Percentiles rank a stretch among this genome's conserved stretches.
These are phyloP conservation scores for Hypoxylon fuscum DNA, from an alignment of 495 filamentous ascomycete species.

Conservation along the genomic window DNA sequence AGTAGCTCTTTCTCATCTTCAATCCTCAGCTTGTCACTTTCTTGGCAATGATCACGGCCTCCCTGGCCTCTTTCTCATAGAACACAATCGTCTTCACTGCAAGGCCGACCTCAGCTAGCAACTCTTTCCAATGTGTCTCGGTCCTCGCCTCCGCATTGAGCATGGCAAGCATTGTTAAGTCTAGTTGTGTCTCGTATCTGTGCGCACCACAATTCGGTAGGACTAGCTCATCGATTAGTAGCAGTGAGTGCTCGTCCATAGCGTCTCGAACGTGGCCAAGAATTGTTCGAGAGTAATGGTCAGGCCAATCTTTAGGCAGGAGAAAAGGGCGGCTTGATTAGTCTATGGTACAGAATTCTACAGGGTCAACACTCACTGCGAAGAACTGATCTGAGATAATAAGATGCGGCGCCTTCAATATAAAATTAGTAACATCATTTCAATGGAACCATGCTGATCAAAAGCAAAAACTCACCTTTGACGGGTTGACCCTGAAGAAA, in stretches of 20 bases:
- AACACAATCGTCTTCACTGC: slow-evolving; percentile 33
- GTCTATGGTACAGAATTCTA: background rate
- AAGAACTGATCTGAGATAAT: slow-evolving; percentile 48
- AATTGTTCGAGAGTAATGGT: slow-evolving; percentile 49
- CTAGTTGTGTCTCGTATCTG: slow-evolving; percentile 40
- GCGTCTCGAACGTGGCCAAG: slow-evolving; percentile 49
- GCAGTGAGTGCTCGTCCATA: slow-evolving; percentile 49
- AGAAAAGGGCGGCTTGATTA: slow-evolving; percentile 22
- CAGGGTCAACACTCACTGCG: slow-evolving; percentile 20
- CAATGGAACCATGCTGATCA: background rate
- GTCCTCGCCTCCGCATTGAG: slow-evolving; percentile 53
- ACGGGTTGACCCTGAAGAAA: slow-evolving; percentile 62
- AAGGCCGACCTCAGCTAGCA: slow-evolving; percentile 51
- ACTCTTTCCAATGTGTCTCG: slow-evolving; percentile 49
- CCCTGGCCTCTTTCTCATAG: slow-evolving; percentile 32
- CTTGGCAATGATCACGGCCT: slow-evolving; percentile 33
- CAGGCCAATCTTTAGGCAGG: slow-evolving; percentile 54
- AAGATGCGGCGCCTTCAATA: slow-evolving; percentile 44
- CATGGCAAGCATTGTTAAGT: slow-evolving; percentile 54
- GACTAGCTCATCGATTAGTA: slow-evolving; percentile 58
- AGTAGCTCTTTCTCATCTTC: too few species aligned
- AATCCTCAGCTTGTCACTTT: slow-evolving; percentile 7
- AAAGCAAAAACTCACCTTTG: slow-evolving; percentile 45
- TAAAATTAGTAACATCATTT: background rate
- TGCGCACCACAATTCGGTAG: slow-evolving; percentile 47